Evolutionary conservation across 2,329 filamentous ascomycete genomes (phyloP), one percentile per base, ranked within the genome.

Genomic region (Colletotrichum sidae): DNA sequence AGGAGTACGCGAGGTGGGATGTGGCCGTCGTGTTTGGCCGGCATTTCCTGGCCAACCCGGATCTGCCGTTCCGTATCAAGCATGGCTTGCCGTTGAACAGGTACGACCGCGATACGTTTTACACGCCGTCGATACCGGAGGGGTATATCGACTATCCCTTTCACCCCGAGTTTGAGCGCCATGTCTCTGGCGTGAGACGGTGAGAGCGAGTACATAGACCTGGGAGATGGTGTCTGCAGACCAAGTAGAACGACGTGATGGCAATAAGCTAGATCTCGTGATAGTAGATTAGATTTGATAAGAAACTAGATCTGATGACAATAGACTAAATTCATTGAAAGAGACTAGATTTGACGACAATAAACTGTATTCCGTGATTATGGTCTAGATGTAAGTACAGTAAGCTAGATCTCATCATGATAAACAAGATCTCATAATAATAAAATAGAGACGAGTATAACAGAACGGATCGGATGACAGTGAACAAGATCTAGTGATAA

Each of bases 21-120:
- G 71, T 80, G 3, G 67, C 77, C 4, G 72, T 79, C 1, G 70
- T 75, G 25, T 78, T 78, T 62, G 76, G 75, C 0, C 68, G 76
- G 1, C 60, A 70, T n/a, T 78, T 77, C 34, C 7, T 78, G 12
- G 62, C 75, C 0, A 77, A 74, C 2, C 76, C 75, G 4, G 74
- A 76, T 33, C 66, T 76, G 34, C 68, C 70, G 4, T 73, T 70
- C 35, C 60, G 74, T 0, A 59, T 77, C 9, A 69, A 70, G 60
- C 47, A 73, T 6, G 72, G 71, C 2, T 7, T 78, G 34, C 63
- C 69, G 1, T 56, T 78, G 0, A 75, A 61, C 13, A 45, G 50
- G 0, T 76, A 76, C 17, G 57, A 75, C 8, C 68, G 75, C 0
- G 58, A 63, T 0, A 72, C 72, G 0, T 77, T 77, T 8, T 78